Evolutionary conservation across 495 filamentous ascomycete genomes (phyloP), one percentile per base, ranked within the genome.

Genomic region (Penicillium soppii): DNA sequence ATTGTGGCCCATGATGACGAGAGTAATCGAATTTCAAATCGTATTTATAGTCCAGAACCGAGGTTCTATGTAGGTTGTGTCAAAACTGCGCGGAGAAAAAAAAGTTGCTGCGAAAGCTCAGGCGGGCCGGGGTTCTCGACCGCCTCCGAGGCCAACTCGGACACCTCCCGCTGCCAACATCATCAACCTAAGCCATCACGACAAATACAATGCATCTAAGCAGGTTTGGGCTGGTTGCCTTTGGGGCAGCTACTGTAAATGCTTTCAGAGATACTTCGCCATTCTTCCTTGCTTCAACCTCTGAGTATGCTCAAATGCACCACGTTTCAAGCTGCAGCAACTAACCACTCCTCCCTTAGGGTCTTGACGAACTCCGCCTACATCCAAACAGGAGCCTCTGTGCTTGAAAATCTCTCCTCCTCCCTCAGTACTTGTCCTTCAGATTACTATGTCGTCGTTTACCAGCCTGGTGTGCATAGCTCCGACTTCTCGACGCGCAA

Each of bases 211-310:
- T 89, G 85, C 78, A 79, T 76, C 63, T 85, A 56, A 82, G 75
- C 53, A 72, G 72, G 61, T 66, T 85, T 47, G 76, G 82, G 53
- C 70, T 82, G 47, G 59, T 90, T 35, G 80, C 86, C 65, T 78
- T 88, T 53, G 78, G 76, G 61, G 74, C 78, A 66, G 73, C 76
- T 49, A 69, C 77, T 10, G 82, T 74, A 43, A 75, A 81, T 30
- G 91, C 91, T 13, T 92, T 95, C 70, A 82, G 79, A 40, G 86
- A 96, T 59, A 88, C 91, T 0, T 91, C 90, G 36, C 92, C 92
- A 13, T 94, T 95, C 64, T 79, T 96, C 69, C 70, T 96, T 21
- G 84, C 91, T 61, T 95, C 91, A 20, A 87, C 82, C 29, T 82
- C 87, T 43, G 74, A 84, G 90, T 96, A 81, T 33, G 86, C 72